Evolutionary conservation across 2,329 filamentous ascomycete species (phyloP).

Genomic region (Colletotrichum chlorophyti): DNA sequence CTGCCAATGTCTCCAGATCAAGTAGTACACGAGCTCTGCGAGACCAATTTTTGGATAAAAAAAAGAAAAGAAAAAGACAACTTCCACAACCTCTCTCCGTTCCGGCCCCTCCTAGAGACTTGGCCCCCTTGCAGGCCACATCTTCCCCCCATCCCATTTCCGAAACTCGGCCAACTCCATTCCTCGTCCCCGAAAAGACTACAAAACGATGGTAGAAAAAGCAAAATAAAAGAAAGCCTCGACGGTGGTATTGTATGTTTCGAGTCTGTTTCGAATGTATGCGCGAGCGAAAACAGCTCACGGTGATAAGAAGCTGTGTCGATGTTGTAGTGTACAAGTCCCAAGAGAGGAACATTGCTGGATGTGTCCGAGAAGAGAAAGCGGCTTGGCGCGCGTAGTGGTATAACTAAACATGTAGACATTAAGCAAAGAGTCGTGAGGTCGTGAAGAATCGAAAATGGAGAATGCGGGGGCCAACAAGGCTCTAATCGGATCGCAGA

Average conservation of each 20-base stretch:
- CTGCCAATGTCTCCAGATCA: slow-evolving; percentile 7
- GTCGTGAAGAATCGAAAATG: slow-evolving; percentile 32
- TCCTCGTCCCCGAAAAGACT: slow-evolving; percentile 2
- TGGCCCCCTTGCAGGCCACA: no score
- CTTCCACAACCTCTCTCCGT: not conserved
- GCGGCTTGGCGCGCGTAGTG: slow-evolving; percentile 28
- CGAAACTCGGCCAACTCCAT: not conserved
- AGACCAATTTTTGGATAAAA: not conserved
- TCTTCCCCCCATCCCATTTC: not conserved
- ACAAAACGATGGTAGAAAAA: not conserved
- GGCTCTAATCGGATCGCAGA: slow-evolving; percentile 7
- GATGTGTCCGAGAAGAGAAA: slow-evolving; percentile 27
- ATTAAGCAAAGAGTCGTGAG: slow-evolving; percentile 33
- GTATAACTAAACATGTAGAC: slow-evolving; percentile 31
- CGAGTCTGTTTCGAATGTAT: slow-evolving; percentile 12
- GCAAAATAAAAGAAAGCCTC: not conserved
- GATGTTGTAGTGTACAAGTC: slow-evolving; percentile 15
- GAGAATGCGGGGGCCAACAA: slow-evolving; percentile 2
- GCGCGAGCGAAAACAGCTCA: slow-evolving; percentile 1
- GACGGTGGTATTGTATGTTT: not conserved
- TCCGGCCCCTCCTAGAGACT: not conserved
- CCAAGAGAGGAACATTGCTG: slow-evolving; percentile 3
- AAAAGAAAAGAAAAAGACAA: not conserved
- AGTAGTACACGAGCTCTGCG: slow-evolving; percentile 1
- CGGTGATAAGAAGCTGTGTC: not conserved